phyloP scores from a whole-genome alignment of 495 filamentous ascomycete genomes.

The Xylaria intraflava region DNA sequence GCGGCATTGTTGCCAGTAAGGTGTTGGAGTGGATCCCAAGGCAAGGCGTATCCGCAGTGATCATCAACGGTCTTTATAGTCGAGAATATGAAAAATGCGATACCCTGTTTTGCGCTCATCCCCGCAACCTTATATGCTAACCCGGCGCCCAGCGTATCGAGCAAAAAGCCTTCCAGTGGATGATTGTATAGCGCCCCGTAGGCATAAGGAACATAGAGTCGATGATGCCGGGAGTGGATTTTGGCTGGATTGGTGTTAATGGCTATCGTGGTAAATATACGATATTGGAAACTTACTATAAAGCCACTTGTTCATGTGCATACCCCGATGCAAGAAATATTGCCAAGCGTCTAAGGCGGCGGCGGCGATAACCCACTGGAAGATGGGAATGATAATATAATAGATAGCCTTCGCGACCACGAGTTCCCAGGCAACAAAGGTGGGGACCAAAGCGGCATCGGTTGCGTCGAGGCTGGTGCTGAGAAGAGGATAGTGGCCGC shows the following conservation, averaged over 20 bases:
- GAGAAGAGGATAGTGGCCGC: slow-evolving; percentile 63
- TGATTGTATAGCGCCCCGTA: slow-evolving; percentile 97
- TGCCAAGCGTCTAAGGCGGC: slow-evolving; percentile 87
- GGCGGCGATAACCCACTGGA: slow-evolving; percentile 69
- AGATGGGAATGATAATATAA: slow-evolving; percentile 63
- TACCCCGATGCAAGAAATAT: slow-evolving; percentile 88
- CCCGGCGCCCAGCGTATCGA: slow-evolving; percentile 82
- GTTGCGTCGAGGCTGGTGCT: slow-evolving; percentile 39
- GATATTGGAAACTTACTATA: slow-evolving; percentile 65
- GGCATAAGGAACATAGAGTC: slow-evolving; percentile 93
- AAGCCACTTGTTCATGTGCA: slow-evolving; percentile 94
- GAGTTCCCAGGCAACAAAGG: slow-evolving; percentile 71
- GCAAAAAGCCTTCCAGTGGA: slow-evolving; percentile 82
- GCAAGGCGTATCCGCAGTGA: slow-evolving; percentile 92
- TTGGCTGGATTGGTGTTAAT: slow-evolving; percentile 47
- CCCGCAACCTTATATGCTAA: slow-evolving; percentile 70
- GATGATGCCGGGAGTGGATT: slow-evolving; percentile 92
- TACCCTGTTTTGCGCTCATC: slow-evolving; percentile 71
- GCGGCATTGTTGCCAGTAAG: slow-evolving; percentile 87
- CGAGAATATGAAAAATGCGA: slow-evolving; percentile 76
- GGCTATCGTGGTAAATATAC: background rate
- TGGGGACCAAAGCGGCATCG: slow-evolving; percentile 37
- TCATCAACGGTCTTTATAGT: slow-evolving; percentile 97
- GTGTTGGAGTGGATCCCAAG: slow-evolving; percentile 89
- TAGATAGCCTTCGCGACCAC: slow-evolving; percentile 67